Conservation (phyloP, 2,329 filamentous ascomycete species). For the Orbilia brochopaga region DNA sequence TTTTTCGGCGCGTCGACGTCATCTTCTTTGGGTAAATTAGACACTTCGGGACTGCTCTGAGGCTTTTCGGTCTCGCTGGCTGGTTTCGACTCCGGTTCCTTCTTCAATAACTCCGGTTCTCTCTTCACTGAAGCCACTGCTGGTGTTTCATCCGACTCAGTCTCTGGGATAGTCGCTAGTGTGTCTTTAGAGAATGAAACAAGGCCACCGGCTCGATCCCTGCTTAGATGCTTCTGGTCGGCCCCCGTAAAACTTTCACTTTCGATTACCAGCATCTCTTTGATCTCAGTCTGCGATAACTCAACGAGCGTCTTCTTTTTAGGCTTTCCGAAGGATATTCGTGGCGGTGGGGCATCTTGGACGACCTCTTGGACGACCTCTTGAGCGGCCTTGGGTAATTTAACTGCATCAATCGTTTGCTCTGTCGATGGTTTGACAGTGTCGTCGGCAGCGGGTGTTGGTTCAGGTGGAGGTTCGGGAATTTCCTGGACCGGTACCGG, state of each 20-base stretch:
- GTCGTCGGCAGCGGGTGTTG: too few relatives aligned
- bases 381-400: neutral
- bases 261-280: constrained; percentile 11
- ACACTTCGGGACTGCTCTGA: constrained; percentile 14
- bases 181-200: constrained; percentile 16
- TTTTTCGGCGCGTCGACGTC: constrained; percentile 1
- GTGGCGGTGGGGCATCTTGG: neutral
- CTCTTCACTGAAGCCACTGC: too few relatives aligned
- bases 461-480: too few relatives aligned
- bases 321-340: neutral
- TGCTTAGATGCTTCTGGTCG: constrained; percentile 7
- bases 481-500: neutral
- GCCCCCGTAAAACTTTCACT: neutral
- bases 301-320: neutral
- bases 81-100: neutral
- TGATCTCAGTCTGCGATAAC: constrained; percentile 3
- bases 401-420: neutral
- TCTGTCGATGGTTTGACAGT: neutral
- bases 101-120: neutral
- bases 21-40: constrained; percentile 24
- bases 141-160: neutral
- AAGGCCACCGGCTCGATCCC: constrained; percentile 4
- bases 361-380: neutral
- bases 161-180: constrained; percentile 22
- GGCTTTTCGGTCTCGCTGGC: neutral